phyloP scores from a whole-genome alignment of 305 asterid genomes.

The Plantago coronopus region DNA sequence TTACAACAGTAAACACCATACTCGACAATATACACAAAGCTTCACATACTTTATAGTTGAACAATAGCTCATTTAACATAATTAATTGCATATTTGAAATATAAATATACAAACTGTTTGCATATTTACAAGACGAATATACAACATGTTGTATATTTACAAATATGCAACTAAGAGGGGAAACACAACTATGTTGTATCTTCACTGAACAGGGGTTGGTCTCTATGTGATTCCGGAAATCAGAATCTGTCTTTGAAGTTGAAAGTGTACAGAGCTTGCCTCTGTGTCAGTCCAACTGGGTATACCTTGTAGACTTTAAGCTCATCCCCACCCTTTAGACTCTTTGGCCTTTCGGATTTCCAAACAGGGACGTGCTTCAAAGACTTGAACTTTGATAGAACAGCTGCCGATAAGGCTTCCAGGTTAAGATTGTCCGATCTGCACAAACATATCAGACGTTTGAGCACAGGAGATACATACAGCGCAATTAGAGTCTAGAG shows the following conservation, averaged over 20 bases:
- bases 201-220: conserved; percentile 66
- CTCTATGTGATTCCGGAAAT: conserved; percentile 56
- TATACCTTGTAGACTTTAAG: conserved; percentile 67
- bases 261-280: conserved; percentile 79
- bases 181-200: too few species aligned
- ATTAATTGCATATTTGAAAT: too few species aligned
- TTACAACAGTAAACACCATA: too few species aligned
- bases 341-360: conserved; percentile 78
- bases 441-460: conserved; percentile 19
- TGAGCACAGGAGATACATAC: background rate
- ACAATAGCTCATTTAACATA: too few species aligned
- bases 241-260: conserved; percentile 52
- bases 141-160: too few species aligned
- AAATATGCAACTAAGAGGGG: too few species aligned
- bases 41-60: too few species aligned
- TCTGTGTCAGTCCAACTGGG: conserved; percentile 80
- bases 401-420: conserved; percentile 55
- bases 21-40: too few species aligned
- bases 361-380: conserved; percentile 66
- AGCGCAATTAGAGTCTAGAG: background rate
- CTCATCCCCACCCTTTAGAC: conserved; percentile 61
- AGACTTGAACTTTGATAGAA: conserved; percentile 50
- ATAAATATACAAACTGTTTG: too few species aligned
- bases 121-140: too few species aligned
- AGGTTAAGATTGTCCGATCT: conserved; percentile 76